These are phyloP conservation scores for Scheffersomyces insectosa DNA, from an alignment of 1,139 yeast species.

Conservation along the genomic window DNA sequence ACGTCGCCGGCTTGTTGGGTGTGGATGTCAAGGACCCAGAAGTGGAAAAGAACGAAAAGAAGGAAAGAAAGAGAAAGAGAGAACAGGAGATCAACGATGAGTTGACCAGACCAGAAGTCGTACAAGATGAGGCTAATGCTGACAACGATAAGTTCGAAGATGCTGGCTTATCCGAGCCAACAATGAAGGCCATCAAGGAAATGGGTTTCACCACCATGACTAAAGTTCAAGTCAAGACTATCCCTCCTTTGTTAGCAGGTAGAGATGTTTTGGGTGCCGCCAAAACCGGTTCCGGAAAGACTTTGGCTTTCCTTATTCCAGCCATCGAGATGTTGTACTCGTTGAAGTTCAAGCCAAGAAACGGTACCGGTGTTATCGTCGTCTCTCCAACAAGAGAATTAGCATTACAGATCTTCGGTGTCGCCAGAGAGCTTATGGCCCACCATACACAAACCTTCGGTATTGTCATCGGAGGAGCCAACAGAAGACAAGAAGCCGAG, in stretches of 20 bases:
- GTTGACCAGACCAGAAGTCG: slow-evolving; percentile 29
- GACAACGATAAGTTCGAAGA: slow-evolving; percentile 47
- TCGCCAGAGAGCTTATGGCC: slow-evolving; percentile 89
- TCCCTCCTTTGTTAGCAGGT: slow-evolving; percentile 93
- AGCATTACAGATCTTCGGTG: slow-evolving; percentile 96
- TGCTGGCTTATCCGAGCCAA: slow-evolving; percentile 71
- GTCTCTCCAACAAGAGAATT: slow-evolving; percentile 90
- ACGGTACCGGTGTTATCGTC: slow-evolving; percentile 87
- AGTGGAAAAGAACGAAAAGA: slow-evolving; percentile 21
- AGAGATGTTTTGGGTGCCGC: slow-evolving; percentile 97
- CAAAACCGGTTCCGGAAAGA: slow-evolving; percentile 97
- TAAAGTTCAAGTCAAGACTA: slow-evolving; percentile 88
- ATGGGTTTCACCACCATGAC: slow-evolving; percentile 95
- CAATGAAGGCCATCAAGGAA: slow-evolving; percentile 71
- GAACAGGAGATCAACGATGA: slow-evolving; percentile 19
- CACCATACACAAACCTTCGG: slow-evolving; percentile 94
- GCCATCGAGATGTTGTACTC: slow-evolving; percentile 91
- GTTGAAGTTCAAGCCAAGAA: slow-evolving; percentile 86
- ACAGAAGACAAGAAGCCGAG: slow-evolving; percentile 95
- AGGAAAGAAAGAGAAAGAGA: slow-evolving; percentile 16
- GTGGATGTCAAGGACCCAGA: slow-evolving; percentile 45
- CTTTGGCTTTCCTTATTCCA: slow-evolving; percentile 91
- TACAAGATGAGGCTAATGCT: slow-evolving; percentile 34
- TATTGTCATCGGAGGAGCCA: slow-evolving; percentile 97
- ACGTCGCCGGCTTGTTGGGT: slow-evolving; percentile 55